phyloP scores from a whole-genome alignment of 2,329 filamentous ascomycete genomes.

The Beauveria scarabaeidicola region DNA sequence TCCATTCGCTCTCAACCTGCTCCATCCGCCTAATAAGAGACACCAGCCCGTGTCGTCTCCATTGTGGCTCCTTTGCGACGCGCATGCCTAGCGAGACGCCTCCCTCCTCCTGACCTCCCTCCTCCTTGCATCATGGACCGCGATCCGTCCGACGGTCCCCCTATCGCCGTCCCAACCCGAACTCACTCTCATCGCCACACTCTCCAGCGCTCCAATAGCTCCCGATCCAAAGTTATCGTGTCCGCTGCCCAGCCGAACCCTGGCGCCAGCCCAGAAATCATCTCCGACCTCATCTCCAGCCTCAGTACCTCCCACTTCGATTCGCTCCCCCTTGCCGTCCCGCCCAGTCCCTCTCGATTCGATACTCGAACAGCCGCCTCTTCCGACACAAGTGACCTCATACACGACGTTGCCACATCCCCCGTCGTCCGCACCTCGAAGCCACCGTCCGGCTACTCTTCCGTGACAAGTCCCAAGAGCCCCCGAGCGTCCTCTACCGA shows the following conservation, averaged over 20 bases:
- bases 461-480: slow-evolving; percentile 38
- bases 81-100: neutral
- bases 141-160: slow-evolving; percentile 1
- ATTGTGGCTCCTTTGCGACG: neutral
- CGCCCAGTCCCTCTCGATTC: slow-evolving; percentile 22
- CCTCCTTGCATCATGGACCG: slow-evolving; percentile 6
- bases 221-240: slow-evolving; percentile 13
- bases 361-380: neutral
- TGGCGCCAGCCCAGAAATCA: slow-evolving; percentile 59
- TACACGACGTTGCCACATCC: slow-evolving; percentile 54
- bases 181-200: slow-evolving; percentile 2
- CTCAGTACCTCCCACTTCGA: slow-evolving; percentile 66
- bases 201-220: neutral
- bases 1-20: neutral
- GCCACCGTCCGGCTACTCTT: slow-evolving; percentile 65
- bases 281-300: slow-evolving; percentile 60
- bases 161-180: slow-evolving; percentile 7
- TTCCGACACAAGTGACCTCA: slow-evolving; percentile 40
- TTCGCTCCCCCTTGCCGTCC: slow-evolving; percentile 35
- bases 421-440: slow-evolving; percentile 77
- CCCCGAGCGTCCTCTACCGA: slow-evolving; percentile 38
- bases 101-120: neutral
- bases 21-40: neutral
- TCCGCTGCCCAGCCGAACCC: slow-evolving; percentile 19
- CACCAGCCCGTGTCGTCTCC: neutral